phyloP scores from a whole-genome alignment of 257 asterid species.

The Verbascum thapsus region DNA sequence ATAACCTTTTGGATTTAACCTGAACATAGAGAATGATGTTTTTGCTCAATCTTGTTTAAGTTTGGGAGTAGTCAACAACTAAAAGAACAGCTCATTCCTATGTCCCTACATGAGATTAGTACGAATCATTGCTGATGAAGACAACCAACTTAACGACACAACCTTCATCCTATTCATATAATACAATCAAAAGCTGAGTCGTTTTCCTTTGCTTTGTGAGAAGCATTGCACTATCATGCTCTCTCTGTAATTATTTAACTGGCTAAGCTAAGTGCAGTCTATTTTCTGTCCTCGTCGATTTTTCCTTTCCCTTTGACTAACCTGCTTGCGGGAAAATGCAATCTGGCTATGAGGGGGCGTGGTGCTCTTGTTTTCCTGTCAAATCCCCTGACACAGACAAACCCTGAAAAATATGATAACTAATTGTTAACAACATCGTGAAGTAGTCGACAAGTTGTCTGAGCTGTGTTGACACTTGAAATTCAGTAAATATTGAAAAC shows the following conservation, averaged over 20 bases:
- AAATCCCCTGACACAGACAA: constrained; percentile 94
- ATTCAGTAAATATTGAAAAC: constrained; percentile 12
- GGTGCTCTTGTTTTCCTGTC: constrained; percentile 81
- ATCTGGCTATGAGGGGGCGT: constrained; percentile 83
- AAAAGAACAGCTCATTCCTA: constrained; percentile 27
- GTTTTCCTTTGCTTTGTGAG: constrained; percentile 23
- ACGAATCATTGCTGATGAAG: constrained; percentile 23
- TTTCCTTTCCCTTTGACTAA: constrained; percentile 57
- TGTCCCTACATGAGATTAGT: constrained; percentile 22
- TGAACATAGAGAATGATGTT: neutral
- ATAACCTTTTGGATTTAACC: constrained; percentile 2
- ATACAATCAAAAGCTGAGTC: constrained; percentile 30
- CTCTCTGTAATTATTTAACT: constrained; percentile 20
- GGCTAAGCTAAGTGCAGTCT: constrained; percentile 30
- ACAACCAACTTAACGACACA: constrained; percentile 28
- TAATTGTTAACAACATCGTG: constrained; percentile 11
- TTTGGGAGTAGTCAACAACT: constrained; percentile 20
- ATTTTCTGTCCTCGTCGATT: constrained; percentile 41
- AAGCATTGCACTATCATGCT: neutral
- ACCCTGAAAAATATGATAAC: constrained; percentile 57
- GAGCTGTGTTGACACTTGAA: too few species aligned
- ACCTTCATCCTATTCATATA: constrained; percentile 29
- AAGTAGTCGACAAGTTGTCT: constrained; percentile 6
- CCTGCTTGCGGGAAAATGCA: constrained; percentile 91
- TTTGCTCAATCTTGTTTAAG: constrained; percentile 1